phyloP scores from a whole-genome alignment of 148 eudicot genomes.

The Heliamphora exappendiculata region DNA sequence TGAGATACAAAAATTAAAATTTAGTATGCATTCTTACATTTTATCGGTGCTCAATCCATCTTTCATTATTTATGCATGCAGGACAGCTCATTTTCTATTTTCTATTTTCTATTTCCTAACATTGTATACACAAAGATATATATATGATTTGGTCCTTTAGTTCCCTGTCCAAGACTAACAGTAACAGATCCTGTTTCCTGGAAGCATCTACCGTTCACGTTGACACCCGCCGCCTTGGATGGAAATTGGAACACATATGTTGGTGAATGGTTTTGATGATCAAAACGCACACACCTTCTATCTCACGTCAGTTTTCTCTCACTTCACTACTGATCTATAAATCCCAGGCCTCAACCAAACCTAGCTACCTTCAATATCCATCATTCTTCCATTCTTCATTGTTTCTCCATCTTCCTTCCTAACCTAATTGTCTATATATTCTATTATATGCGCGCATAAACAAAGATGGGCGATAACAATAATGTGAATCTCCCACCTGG shows the following conservation, averaged over 20 bases:
- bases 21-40: too few species aligned
- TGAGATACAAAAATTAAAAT: too few species aligned
- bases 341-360: slow-evolving; percentile 16
- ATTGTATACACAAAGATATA: too few species aligned
- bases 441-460: not conserved
- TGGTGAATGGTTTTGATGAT: slow-evolving; percentile 18
- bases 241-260: not conserved
- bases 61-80: too few species aligned
- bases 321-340: slow-evolving; percentile 23
- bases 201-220: slow-evolving; percentile 1
- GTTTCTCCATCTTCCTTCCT: not conserved
- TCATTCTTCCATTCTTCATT: not conserved
- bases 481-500: slow-evolving; percentile 69
- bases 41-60: too few species aligned
- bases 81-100: too few species aligned
- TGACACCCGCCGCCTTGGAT: not conserved
- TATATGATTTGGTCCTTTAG: too few species aligned
- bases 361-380: slow-evolving; percentile 4
- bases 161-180: too few species aligned
- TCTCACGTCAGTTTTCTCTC: slow-evolving; percentile 26
- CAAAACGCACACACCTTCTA: slow-evolving; percentile 20
- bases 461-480: slow-evolving; percentile 34
- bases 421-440: not conserved
- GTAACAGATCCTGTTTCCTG: slow-evolving; percentile 20
- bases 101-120: too few species aligned